Base-by-base conservation (phyloP, 1,284 basidiomycete species). In the Ustilago vetiveriae region DNA sequence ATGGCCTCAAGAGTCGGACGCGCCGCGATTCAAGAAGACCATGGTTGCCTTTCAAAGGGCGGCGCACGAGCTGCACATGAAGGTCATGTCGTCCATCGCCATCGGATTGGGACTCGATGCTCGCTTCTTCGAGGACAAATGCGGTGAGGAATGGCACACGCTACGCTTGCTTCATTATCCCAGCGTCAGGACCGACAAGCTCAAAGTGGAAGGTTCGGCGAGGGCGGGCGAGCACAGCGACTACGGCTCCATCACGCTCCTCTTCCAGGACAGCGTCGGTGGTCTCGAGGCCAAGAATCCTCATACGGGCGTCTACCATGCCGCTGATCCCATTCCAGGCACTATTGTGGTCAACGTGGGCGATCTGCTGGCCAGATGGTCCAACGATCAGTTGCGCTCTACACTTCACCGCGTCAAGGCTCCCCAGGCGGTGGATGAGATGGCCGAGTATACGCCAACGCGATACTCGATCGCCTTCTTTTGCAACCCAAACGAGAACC, bases 381-480 rank as follows among this genome's bases (percentile, higher is more conserved):
- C 47, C 19, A 58, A 58, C 32, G 48, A 51, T 29, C 47, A 58
- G 47, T 38, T 51, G 19, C 29, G 55, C 4, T 51, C 55, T 4
- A 58, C 48, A 2, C 42, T 58, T 7, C 55, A 58, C 26, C 36
- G 48, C 4, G 55, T 58, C 47, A 58, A 58, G 30, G 55, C 55
- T 6, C 48, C 55, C 16, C 55, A 58, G 32, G 55, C 48, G 11
- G 21, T 40, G 16, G 37, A 44, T 21, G 35, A 29, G 6, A 49
- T 36, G 8, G 55, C 47, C 5, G 83, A 83, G 26, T 82, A 88
- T 55, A 90, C 87, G 0, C 88, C 90, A 0, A 82, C 84, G 3
- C 86, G 91, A 24, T 90, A 92, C 79, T 91, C 89, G 11, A 90
- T 93, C 55, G 91, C 90, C 6, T 92, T 90, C 85, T 93, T 93